Percentiles rank a stretch among this genome's conserved stretches.
These are phyloP conservation scores for Pyropia haitanensis DNA, from an alignment of 23 red algal species.

Conservation along the genomic window DNA sequence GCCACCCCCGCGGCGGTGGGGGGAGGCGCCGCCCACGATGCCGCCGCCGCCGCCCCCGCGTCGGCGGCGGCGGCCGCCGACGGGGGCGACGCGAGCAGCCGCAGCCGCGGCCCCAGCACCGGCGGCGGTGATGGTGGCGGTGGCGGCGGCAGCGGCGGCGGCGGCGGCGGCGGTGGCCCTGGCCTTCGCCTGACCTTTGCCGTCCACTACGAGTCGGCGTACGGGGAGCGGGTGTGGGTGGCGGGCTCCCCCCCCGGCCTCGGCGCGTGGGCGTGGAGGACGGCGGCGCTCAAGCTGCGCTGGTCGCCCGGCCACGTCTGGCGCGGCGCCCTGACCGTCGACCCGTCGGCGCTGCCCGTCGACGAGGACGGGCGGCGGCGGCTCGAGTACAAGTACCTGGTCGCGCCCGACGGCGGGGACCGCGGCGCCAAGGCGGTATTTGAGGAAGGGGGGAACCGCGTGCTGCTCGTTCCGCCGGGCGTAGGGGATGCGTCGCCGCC, in stretches of 20 bases:
- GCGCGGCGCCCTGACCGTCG: neutral
- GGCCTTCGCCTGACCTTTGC: too few species aligned
- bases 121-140: neutral
- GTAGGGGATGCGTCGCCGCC: neutral
- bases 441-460: neutral
- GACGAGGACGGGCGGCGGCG: neutral
- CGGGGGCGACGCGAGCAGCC: too few species aligned
- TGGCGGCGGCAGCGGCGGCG: neutral
- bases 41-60: too few species aligned
- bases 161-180: neutral
- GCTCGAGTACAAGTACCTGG: neutral
- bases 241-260: neutral
- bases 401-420: constrained; percentile 3
- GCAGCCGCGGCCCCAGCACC: neutral
- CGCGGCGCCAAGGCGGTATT: neutral
- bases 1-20: too few species aligned
- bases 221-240: constrained; percentile 2
- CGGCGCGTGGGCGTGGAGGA: constrained; percentile 1
- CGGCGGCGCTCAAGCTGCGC: constrained; percentile 1
- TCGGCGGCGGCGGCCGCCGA: too few species aligned
- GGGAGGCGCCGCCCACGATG: too few species aligned
- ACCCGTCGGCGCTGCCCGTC: neutral
- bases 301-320: neutral
- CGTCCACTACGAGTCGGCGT: neutral
- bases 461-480: neutral